Evolutionary conservation across 2,329 filamentous ascomycete species (phyloP), one percentile per base, ranked within the genome.

Genomic region (Pseudogymnoascus sp.): DNA sequence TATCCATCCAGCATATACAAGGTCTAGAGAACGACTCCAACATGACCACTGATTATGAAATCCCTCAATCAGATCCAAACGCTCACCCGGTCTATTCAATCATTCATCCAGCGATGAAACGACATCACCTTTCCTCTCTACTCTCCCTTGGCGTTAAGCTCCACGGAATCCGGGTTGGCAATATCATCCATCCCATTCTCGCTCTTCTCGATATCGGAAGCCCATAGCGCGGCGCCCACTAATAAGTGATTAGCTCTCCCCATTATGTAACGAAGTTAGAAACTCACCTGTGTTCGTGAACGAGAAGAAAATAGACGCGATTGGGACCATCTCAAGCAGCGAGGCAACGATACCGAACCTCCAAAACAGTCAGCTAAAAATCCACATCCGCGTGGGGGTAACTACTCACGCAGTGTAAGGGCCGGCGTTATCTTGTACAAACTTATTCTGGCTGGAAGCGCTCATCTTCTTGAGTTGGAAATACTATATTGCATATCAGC

Each of bases 141-240:
- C 26, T 57, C 26, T 10, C 26, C 47, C 16, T 57, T 57, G 5
- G 16, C 10, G 11, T 57, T 36, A 14, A 57, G 51, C 29, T 57
- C 29, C 29, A 57, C 2, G 1, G 51, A 36, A 36, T 36, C 29
- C 11, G 51, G 51, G 12, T 57, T 57, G 16, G 51, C 29, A 57
- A 57, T 8, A 57, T 57, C 51, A 57, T 57, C 51, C 63, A 64
- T 64, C 4, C 47, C 39, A 36, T 36, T 54, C 18, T 51, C 18
- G 40, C 60, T 64, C n/a, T 62, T 64, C 62, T 96, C 91, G 64
- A 96, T 84, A 74, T 96, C 92, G 16, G 91, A 90, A 42, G 93
- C 93, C 92, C 92, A 97, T n/a, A 97, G 78, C 6, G 93, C 93
- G 62, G 93, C 93, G 6, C 92, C 93, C 64, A 96, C 91, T 86